phyloP scores from a whole-genome alignment of 2,329 filamentous ascomycete genomes.

The Berkeleyomyces basicola region DNA sequence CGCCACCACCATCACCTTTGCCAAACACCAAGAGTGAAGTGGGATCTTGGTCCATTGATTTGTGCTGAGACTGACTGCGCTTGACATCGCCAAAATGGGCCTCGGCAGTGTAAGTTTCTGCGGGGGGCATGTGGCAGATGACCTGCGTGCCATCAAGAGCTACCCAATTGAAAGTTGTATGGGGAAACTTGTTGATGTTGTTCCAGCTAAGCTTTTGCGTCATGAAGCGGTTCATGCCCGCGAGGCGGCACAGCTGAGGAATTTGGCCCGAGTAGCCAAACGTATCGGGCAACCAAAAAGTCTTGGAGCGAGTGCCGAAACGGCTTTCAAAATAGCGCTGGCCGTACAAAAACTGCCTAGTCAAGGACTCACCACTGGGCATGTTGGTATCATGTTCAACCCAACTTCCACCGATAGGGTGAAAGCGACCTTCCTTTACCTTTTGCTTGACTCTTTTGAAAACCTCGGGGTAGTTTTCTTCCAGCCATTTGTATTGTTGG shows the following conservation, averaged over 20 bases:
- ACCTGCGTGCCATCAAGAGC: constrained; percentile 90
- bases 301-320: constrained; percentile 75
- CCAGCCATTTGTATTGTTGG: constrained; percentile 96
- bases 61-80: constrained; percentile 79
- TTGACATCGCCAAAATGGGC: constrained; percentile 91
- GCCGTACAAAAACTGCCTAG: constrained; percentile 87
- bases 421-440: constrained; percentile 78
- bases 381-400: constrained; percentile 98
- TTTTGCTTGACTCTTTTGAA: constrained; percentile 85
- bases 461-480: constrained; percentile 71
- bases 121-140: constrained; percentile 91
- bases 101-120: constrained; percentile 88
- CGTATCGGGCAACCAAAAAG: constrained; percentile 96
- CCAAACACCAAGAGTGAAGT: constrained; percentile 87
- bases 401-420: constrained; percentile 94
- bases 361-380: constrained; percentile 85
- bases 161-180: constrained; percentile 98
- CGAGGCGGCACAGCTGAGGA: constrained; percentile 78
- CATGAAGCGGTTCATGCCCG: constrained; percentile 93
- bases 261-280: constrained; percentile 95
- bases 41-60: constrained; percentile 84
- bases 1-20: constrained; percentile 90
- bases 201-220: constrained; percentile 99
- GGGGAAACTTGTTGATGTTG: constrained; percentile 97
- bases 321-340: constrained; percentile 88